phyloP scores from a whole-genome alignment of 345 rosid genomes.

The Citrus hindsii region DNA sequence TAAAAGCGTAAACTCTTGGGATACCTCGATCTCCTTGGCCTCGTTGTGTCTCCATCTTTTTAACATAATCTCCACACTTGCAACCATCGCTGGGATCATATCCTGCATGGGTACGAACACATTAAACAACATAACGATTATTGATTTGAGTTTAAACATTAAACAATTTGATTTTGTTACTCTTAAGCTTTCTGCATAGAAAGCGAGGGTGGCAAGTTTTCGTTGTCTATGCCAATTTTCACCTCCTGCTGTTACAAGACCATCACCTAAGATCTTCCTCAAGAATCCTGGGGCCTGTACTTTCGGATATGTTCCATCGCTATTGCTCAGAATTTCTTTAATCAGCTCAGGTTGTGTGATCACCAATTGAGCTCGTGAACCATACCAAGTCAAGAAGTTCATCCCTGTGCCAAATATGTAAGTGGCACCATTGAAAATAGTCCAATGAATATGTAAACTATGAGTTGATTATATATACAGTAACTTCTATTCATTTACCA shows the following conservation, averaged over 20 bases:
- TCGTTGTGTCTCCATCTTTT: constrained; percentile 36
- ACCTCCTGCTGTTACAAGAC: constrained; percentile 27
- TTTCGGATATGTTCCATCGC: constrained; percentile 24
- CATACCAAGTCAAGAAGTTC: constrained; percentile 39
- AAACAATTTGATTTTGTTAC: not conserved
- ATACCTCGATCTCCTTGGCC: constrained; percentile 36
- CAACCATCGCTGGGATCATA: constrained; percentile 33
- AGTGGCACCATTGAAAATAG: not conserved
- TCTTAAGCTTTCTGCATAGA: constrained; percentile 38
- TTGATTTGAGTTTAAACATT: too few species aligned
- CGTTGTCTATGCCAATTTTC: constrained; percentile 43
- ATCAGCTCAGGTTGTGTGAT: constrained; percentile 36
- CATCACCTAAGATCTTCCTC: constrained; percentile 34
- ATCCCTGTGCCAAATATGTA: constrained; percentile 19
- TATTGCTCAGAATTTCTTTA: constrained; percentile 42
- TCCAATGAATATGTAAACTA: too few species aligned
- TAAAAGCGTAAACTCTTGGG: constrained; percentile 33
- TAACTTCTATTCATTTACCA: not conserved
- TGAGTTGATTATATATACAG: not conserved
- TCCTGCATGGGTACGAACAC: not conserved
- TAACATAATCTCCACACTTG: constrained; percentile 38
- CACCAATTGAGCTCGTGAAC: constrained; percentile 31
- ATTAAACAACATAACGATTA: too few species aligned
- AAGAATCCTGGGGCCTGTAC: not conserved
- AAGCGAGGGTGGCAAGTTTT: constrained; percentile 44